Conservation (phyloP, 1,139 yeast genomes). For the Tardiomyces blankii region DNA sequence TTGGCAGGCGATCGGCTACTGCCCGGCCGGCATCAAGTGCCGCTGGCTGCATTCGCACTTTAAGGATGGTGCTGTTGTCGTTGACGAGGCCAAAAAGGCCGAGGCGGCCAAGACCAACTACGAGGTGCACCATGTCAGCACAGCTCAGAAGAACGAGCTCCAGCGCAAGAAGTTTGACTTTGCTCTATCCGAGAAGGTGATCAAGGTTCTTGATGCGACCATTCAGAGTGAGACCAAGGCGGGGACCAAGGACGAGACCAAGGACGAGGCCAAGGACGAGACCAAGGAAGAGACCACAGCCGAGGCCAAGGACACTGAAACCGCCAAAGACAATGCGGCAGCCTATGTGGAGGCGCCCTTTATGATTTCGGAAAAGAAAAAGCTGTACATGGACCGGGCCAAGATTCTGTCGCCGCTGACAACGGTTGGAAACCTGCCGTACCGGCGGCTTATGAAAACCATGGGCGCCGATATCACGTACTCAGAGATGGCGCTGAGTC, state of each 20-base stretch:
- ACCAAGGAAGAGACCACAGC: slow-evolving; percentile 4
- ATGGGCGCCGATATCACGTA: slow-evolving; percentile 91
- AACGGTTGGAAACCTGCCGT: slow-evolving; percentile 95
- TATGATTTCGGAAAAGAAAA: slow-evolving; percentile 71
- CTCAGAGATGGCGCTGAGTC: slow-evolving; percentile 86
- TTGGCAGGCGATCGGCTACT: slow-evolving; percentile 66
- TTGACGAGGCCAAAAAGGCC: slow-evolving; percentile 23
- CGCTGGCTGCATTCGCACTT: slow-evolving; percentile 79
- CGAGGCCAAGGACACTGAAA: slow-evolving; percentile 13
- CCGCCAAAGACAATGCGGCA: slow-evolving; percentile 26
- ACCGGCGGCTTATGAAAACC: slow-evolving; percentile 81
- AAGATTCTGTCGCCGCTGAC: slow-evolving; percentile 93
- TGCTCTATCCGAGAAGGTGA: slow-evolving; percentile 42
- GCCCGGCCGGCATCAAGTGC: slow-evolving; percentile 89
- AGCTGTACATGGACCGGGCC: slow-evolving; percentile 52
- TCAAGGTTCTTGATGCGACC: slow-evolving; percentile 45
- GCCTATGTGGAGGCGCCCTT: slow-evolving; percentile 68
- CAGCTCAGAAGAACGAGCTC: slow-evolving; percentile 41
- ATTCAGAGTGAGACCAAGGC: slow-evolving; percentile 23
- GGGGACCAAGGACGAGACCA: slow-evolving; percentile 7
- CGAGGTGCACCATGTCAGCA: slow-evolving; percentile 57
- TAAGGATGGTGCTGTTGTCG: slow-evolving; percentile 36
- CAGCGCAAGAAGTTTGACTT: slow-evolving; percentile 55
- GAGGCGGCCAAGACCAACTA: slow-evolving; percentile 29
- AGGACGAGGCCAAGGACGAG: slow-evolving; percentile 16